phyloP scores from a whole-genome alignment of 176 grass and related monocot species.

The Bonia amplexicaulis region DNA sequence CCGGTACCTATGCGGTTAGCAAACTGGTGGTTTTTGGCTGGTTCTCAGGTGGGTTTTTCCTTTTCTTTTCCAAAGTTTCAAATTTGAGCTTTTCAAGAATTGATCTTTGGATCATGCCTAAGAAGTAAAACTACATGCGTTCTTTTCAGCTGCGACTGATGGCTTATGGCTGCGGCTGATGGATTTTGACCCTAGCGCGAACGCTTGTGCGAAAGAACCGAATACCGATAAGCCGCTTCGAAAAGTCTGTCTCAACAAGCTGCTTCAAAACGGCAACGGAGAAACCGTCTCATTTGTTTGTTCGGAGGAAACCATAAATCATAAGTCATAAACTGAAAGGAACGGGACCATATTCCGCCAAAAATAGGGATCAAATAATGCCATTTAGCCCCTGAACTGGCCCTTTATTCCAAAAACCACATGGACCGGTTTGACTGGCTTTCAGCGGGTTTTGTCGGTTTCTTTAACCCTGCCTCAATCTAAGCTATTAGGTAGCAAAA shows the following conservation, averaged over 20 bases:
- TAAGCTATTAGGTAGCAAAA: not conserved
- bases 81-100: slow-evolving; percentile 15
- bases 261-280: accelerated
- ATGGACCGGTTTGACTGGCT: not conserved
- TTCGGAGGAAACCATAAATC: too few relatives aligned
- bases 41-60: not conserved
- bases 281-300: too few relatives aligned
- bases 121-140: not conserved
- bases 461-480: not conserved
- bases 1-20: too few relatives aligned
- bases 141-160: too few relatives aligned
- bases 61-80: not conserved
- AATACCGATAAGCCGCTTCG: too few relatives aligned
- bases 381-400: not conserved
- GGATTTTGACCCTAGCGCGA: too few relatives aligned
- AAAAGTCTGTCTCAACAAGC: too few relatives aligned
- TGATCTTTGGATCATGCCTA: not conserved
- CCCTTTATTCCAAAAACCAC: not conserved
- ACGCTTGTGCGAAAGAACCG: too few relatives aligned
- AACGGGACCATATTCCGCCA: not conserved
- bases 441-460: not conserved
- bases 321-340: too few relatives aligned
- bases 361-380: not conserved
- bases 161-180: too few relatives aligned
- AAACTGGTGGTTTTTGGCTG: not conserved